A percentile compares a stretch with the other conserved stretches of the same genome.
Conservation (phyloP, 768 basidiomycete genomes). For the Pisolithus orientalis region DNA sequence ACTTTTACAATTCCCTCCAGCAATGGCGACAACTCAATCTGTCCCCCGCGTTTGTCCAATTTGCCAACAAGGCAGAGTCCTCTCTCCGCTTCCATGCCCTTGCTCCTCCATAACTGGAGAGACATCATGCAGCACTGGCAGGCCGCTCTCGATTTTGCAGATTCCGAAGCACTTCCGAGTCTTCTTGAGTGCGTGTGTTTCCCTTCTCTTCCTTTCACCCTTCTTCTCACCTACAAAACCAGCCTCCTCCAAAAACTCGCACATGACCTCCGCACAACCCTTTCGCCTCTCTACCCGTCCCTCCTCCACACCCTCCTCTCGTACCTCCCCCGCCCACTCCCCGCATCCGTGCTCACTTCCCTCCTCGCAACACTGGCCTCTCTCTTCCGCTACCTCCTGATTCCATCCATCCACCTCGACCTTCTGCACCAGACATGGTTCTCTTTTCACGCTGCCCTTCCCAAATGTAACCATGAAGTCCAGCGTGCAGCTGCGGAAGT, state of each 20-base stretch:
- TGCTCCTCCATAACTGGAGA: constrained; percentile 75
- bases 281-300: constrained; percentile 54
- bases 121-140: constrained; percentile 65
- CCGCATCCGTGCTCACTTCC: constrained; percentile 51
- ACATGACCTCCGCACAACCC: constrained; percentile 75
- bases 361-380: constrained; percentile 64
- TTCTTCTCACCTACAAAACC: constrained; percentile 6
- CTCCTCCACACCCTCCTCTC: constrained; percentile 51
- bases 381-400: constrained; percentile 67
- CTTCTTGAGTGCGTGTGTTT: constrained; percentile 62
- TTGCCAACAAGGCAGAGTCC: constrained; percentile 54
- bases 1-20: constrained; percentile 68
- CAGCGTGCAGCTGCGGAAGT: constrained; percentile 80
- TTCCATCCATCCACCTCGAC: constrained; percentile 51
- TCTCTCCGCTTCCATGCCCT: constrained; percentile 68
- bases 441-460: constrained; percentile 42
- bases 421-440: constrained; percentile 59
- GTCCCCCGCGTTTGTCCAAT: constrained; percentile 64
- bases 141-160: constrained; percentile 46
- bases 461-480: constrained; percentile 61
- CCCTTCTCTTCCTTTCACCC: background rate
- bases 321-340: constrained; percentile 53
- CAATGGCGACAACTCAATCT: constrained; percentile 81
- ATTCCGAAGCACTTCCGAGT: constrained; percentile 67
- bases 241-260: constrained; percentile 75